These are phyloP conservation scores for Arthrobotrys entomopaga DNA, from an alignment of 2,329 filamentous ascomycete species.

Conservation along the genomic window DNA sequence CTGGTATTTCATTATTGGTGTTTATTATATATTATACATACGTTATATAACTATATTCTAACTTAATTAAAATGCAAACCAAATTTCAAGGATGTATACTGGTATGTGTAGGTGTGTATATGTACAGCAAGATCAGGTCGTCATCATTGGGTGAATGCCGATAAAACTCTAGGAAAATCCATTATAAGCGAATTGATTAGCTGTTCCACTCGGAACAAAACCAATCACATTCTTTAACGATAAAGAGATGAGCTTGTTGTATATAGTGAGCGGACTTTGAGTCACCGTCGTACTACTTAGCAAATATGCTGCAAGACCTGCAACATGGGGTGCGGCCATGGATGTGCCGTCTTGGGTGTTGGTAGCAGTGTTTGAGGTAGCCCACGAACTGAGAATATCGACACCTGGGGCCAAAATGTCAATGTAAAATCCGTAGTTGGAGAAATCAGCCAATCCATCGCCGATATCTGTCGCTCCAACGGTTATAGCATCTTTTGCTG, in stretches of 20 bases:
- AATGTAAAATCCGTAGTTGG: slow-evolving; percentile 67
- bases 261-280: slow-evolving; percentile 2
- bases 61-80: no score
- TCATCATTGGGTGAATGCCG: no score
- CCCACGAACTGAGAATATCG: slow-evolving; percentile 66
- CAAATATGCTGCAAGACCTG: slow-evolving; percentile 75
- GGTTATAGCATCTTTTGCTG: slow-evolving; percentile 66
- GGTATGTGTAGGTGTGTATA: no score
- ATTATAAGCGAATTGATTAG: slow-evolving; percentile 1
- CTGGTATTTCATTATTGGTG: no score
- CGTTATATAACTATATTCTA: no score
- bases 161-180: neutral
- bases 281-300: slow-evolving; percentile 62
- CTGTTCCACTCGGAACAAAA: neutral
- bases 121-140: no score
- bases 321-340: slow-evolving; percentile 76
- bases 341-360: slow-evolving; percentile 69
- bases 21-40: no score
- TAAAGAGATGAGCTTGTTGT: slow-evolving; percentile 1
- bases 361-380: slow-evolving; percentile 64
- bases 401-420: slow-evolving; percentile 68
- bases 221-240: neutral
- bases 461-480: slow-evolving; percentile 66
- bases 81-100: no score
- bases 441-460: slow-evolving; percentile 63